Conservation (phyloP, 257 asterid species). For the Solanum peruvianum region DNA sequence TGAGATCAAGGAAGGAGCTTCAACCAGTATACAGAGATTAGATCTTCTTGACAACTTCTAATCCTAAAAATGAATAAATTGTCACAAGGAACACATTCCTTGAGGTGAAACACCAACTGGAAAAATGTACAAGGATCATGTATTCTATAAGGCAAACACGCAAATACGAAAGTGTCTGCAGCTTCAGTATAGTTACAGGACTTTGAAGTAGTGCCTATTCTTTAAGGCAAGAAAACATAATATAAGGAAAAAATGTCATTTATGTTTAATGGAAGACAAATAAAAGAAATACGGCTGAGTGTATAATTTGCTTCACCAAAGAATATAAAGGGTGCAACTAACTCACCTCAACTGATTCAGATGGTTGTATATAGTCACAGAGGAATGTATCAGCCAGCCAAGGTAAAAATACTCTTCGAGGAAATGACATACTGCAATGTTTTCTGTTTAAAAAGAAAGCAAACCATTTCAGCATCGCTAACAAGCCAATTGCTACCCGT, state of each 20-base stretch:
- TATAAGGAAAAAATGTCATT: not conserved
- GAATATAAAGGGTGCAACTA: conserved; percentile 1
- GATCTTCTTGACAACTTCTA: not conserved
- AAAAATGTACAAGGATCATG: not conserved
- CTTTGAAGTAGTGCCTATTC: not conserved
- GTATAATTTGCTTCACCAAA: not conserved
- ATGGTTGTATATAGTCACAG: conserved; percentile 78
- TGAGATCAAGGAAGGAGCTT: not conserved
- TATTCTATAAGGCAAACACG: not conserved
- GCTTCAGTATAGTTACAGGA: not conserved
- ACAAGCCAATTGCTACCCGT: conserved; percentile 1
- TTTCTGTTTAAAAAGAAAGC: conserved; percentile 35
- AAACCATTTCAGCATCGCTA: not conserved
- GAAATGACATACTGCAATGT: conserved; percentile 46
- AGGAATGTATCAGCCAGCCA: conserved; percentile 77
- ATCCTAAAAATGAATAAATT: not conserved
- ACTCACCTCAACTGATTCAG: conserved; percentile 75
- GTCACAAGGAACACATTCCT: not conserved
- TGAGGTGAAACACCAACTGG: not conserved
- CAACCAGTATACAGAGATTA: not conserved
- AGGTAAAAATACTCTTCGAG: conserved; percentile 82
- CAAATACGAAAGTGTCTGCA: not conserved
- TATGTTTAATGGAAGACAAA: not conserved
- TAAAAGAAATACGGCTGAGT: not conserved
- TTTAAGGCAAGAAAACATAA: not conserved